phyloP scores from a whole-genome alignment of 108 stramenopile species.

The Phaeodactylum tricornutum region DNA sequence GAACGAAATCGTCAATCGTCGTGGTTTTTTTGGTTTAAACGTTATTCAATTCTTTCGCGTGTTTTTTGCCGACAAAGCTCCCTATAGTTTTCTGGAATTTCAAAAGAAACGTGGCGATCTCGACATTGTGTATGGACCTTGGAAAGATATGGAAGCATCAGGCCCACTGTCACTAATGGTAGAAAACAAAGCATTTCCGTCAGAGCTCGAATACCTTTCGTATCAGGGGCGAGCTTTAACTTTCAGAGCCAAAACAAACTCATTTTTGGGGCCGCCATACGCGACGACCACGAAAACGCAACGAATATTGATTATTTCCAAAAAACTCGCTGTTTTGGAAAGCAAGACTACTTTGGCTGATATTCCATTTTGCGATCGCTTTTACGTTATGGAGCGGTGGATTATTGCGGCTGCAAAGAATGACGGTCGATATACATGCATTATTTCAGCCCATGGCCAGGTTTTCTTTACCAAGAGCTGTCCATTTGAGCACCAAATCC shows the following conservation, averaged over 20 bases:
- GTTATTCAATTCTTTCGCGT: constrained; percentile 63
- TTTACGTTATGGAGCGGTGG: constrained; percentile 73
- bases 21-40: constrained; percentile 45
- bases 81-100: constrained; percentile 64
- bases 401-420: constrained; percentile 32
- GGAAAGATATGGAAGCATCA: constrained; percentile 24
- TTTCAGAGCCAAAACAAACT: constrained; percentile 64
- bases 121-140: constrained; percentile 53
- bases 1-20: constrained; percentile 27
- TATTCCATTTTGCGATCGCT: constrained; percentile 67
- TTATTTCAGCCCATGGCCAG: constrained; percentile 29
- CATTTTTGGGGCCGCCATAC: constrained; percentile 69
- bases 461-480: constrained; percentile 49
- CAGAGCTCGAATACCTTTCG: not conserved
- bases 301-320: constrained; percentile 39
- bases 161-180: not conserved
- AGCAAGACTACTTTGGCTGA: constrained; percentile 47
- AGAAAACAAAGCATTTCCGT: not conserved
- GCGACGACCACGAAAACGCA: constrained; percentile 65
- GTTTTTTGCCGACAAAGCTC: constrained; percentile 71
- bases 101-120: constrained; percentile 59
- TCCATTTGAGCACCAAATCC: constrained; percentile 53
- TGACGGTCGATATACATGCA: not conserved
- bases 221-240: constrained; percentile 29
- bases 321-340: constrained; percentile 52